Percentiles rank a stretch among this genome's conserved stretches.
phyloP scores from a whole-genome alignment of 2,329 filamentous ascomycete genomes.

The Colletotrichum sidae region DNA sequence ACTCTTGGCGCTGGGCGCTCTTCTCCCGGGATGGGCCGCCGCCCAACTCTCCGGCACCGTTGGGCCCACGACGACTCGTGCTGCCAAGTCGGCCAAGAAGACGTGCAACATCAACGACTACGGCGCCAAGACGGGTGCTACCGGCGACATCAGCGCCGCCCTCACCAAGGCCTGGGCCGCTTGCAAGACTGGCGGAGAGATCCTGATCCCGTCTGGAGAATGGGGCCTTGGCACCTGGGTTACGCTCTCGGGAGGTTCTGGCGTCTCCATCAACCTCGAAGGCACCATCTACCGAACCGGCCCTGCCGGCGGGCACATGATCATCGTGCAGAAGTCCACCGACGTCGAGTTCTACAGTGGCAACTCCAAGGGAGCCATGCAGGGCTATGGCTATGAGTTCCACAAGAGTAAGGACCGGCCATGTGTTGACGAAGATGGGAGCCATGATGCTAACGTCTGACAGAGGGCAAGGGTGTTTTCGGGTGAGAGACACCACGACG shows the following conservation, averaged over 20 bases:
- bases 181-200: constrained; percentile 61
- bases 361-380: constrained; percentile 57
- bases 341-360: constrained; percentile 60
- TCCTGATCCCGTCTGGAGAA: constrained; percentile 59
- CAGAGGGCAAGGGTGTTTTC: constrained; percentile 28
- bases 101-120: constrained; percentile 62
- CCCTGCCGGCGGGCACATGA: constrained; percentile 37
- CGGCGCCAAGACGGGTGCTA: constrained; percentile 60
- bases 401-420: constrained; percentile 44
- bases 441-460: neutral
- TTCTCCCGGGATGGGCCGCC: constrained; percentile 22
- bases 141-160: constrained; percentile 52
- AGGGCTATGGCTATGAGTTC: constrained; percentile 59
- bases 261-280: constrained; percentile 61
- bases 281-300: constrained; percentile 45
- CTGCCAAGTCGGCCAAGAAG: constrained; percentile 44
- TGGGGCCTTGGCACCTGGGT: constrained; percentile 61
- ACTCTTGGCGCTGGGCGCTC: constrained; percentile 33
- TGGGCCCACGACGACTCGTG: constrained; percentile 43
- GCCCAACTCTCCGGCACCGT: constrained; percentile 44
- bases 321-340: constrained; percentile 39
- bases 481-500: constrained; percentile 8
- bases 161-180: constrained; percentile 44
- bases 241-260: constrained; percentile 54
- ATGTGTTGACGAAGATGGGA: no score